phyloP scores from a whole-genome alignment of 345 rosid species.

The Brassica juncea region DNA sequence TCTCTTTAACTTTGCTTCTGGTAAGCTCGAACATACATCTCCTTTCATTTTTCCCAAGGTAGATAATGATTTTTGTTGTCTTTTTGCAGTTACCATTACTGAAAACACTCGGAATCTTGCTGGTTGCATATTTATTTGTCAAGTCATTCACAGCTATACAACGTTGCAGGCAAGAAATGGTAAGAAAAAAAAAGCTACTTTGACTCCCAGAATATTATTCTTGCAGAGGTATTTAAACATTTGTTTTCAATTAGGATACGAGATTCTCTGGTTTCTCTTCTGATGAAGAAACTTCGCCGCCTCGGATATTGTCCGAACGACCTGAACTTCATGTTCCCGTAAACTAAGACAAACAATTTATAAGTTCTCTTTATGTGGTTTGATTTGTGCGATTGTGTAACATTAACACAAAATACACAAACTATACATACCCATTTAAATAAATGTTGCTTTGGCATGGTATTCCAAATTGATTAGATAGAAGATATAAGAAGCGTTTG shows the following conservation, averaged over 20 bases:
- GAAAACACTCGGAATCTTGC: slow-evolving; percentile 64
- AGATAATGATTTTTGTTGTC: neutral
- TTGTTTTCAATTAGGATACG: slow-evolving; percentile 12
- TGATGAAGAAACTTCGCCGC: slow-evolving; percentile 24
- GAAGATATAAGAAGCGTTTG: neutral
- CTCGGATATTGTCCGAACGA: slow-evolving; percentile 9
- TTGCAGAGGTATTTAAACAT: neutral
- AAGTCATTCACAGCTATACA: slow-evolving; percentile 53
- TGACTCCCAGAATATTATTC: neutral
- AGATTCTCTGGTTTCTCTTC: slow-evolving; percentile 32
- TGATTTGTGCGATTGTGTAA: neutral
- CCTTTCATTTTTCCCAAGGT: neutral
- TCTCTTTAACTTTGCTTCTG: slow-evolving; percentile 55
- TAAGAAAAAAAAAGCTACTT: slow-evolving; percentile 5
- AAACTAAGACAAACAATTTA: neutral
- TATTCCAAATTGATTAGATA: neutral
- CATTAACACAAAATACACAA: slow-evolving; percentile 2
- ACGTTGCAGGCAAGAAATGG: slow-evolving; percentile 46
- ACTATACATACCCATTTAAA: neutral
- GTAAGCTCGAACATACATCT: slow-evolving; percentile 44
- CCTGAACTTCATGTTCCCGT: slow-evolving; percentile 12
- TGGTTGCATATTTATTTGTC: slow-evolving; percentile 60
- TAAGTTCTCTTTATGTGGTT: neutral
- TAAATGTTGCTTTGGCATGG: neutral
- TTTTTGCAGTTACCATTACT: slow-evolving; percentile 53